Evolutionary conservation across 75 land plant species (phyloP), one percentile per base, ranked within the genome.

Genomic region (Picea sitchensis): DNA sequence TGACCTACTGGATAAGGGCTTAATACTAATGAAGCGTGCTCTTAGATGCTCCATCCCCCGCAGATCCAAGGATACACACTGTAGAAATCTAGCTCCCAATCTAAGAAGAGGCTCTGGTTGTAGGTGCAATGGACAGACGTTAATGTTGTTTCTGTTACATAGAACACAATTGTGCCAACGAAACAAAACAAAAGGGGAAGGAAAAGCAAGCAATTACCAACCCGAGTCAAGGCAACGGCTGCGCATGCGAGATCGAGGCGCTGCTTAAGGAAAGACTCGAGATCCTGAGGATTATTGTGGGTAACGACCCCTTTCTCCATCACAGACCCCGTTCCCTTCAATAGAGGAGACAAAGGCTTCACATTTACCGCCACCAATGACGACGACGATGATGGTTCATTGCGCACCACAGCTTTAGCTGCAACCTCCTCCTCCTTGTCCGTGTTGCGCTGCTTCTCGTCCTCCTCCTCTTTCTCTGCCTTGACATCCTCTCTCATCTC

Each of bases 191-290:
- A 26, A 64, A 64, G 31, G 2, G 32, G 15, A 30, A 34, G 34
- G 71, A 15, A 17, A 36, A 67, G 36, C 15, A 38, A 64, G 41
- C 8, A 32, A 15, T 67, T 7, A 38, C 15, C 36, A 18, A 86
- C 89, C 89, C 90, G 82, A 73, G 80, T 67, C 31, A 87, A 56
- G 26, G 90, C 90, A 58, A 88, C 90, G 11, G 90, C 90, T 11
- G 90, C 90, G 51, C 89, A 88, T 12, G 90, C 90, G 13, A 88
- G 69, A 63, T 88, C 90, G 34, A 88, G 89, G 56, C 73, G 75
- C n/a, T 82, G 78, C 81, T 88, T 88, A 44, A 88, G 83, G 41
- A 86, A 58, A 38, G 56, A 20, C 65, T 87, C 85, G 77, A 86
- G 86, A 1, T 83, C 90, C 54, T 78, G 85, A 14, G 82, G 85